phyloP scores from a whole-genome alignment of 495 filamentous ascomycete genomes.

The Choiromyces venosus region DNA sequence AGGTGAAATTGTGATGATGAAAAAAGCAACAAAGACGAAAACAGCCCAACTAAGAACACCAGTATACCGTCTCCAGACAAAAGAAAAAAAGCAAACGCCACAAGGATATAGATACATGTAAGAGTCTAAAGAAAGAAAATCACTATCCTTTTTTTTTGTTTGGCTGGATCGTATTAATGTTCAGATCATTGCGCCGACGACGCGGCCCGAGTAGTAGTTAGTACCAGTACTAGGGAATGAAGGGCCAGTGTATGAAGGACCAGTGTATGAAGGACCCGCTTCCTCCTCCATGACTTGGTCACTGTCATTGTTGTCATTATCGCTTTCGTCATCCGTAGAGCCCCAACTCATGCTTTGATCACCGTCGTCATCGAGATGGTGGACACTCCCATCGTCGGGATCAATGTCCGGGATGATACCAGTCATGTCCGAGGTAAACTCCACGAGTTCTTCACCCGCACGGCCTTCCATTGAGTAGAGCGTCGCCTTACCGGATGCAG shows the following conservation, averaged over 20 bases:
- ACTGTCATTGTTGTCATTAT: background rate
- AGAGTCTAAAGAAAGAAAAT: background rate
- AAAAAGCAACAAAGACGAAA: no score
- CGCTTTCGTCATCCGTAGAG: background rate
- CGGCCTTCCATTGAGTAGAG: conserved; percentile 23
- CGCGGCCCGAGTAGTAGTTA: no score
- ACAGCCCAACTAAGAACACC: background rate
- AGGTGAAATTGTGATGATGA: background rate
- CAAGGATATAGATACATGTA: conserved; percentile 3
- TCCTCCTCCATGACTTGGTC: background rate
- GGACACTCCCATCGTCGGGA: conserved; percentile 6
- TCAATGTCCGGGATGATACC: conserved; percentile 15
- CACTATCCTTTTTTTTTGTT: background rate
- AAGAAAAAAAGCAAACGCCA: no score
- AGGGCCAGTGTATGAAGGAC: no score
- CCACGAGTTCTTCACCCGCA: conserved; percentile 1
- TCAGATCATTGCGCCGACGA: background rate
- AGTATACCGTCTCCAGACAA: background rate
- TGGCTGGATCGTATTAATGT: background rate
- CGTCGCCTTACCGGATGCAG: conserved; percentile 31
- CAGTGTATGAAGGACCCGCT: no score
- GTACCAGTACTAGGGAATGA: no score
- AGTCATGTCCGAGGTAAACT: conserved; percentile 22
- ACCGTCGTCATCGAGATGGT: background rate
- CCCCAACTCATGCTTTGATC: background rate